phyloP scores from a whole-genome alignment of 805 yeast species.

The Yamadazyma tumulicola region DNA sequence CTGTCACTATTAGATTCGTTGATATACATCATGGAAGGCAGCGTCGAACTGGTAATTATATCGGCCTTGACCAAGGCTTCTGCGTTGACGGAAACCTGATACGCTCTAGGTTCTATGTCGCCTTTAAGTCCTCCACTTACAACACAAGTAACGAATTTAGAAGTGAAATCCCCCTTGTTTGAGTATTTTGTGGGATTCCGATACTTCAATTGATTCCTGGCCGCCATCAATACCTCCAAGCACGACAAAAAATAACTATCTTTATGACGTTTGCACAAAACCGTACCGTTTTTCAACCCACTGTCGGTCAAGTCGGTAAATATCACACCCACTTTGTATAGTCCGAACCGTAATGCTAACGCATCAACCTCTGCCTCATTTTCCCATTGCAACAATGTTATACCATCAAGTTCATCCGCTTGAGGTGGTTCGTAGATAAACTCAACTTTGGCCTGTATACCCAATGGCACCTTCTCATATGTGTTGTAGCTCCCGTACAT shows the following conservation, averaged over 20 bases:
- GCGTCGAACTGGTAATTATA: constrained; percentile 80
- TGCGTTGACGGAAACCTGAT: constrained; percentile 84
- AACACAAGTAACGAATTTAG: constrained; percentile 91
- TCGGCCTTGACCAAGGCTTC: constrained; percentile 88
- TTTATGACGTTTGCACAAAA: constrained; percentile 87
- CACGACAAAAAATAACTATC: constrained; percentile 87
- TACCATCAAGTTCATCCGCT: constrained; percentile 78
- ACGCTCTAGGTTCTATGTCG: constrained; percentile 86
- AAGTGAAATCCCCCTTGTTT: constrained; percentile 64
- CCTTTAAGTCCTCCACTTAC: constrained; percentile 84
- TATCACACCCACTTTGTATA: constrained; percentile 73
- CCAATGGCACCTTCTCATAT: constrained; percentile 84
- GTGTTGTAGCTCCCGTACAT: constrained; percentile 77
- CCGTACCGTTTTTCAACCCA: constrained; percentile 84
- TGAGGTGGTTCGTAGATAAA: constrained; percentile 95
- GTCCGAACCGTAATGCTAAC: constrained; percentile 57
- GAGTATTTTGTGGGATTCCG: constrained; percentile 66
- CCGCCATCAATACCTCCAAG: constrained; percentile 82
- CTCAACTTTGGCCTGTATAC: constrained; percentile 90
- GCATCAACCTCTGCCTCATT: constrained; percentile 51
- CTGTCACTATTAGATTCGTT: constrained; percentile 68
- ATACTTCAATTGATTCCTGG: constrained; percentile 63
- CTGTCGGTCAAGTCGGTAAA: constrained; percentile 90
- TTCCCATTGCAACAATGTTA: constrained; percentile 57
- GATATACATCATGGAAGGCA: constrained; percentile 82